Conservation (phyloP, 2,329 filamentous ascomycete genomes). For the Mycocentrospora acerina region DNA sequence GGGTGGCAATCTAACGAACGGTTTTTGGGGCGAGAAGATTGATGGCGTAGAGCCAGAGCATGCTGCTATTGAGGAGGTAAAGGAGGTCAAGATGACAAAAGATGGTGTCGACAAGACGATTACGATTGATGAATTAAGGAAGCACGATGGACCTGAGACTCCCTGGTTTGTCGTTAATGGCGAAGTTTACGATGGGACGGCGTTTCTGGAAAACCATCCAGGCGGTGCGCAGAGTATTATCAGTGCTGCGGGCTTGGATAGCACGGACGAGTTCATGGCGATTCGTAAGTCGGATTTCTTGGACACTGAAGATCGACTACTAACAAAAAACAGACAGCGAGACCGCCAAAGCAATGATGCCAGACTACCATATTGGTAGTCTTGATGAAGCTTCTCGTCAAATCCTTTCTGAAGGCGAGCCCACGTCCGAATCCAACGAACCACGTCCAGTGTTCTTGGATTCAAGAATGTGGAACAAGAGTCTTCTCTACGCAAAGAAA, state of each 20-base stretch:
- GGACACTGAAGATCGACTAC: conserved; percentile 3
- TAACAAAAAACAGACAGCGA: conserved; percentile 68
- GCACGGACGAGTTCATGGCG: conserved; percentile 84
- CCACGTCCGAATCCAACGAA: conserved; percentile 45
- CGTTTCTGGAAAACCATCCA: conserved; percentile 78
- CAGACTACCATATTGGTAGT: conserved; percentile 78
- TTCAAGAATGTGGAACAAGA: conserved; percentile 71
- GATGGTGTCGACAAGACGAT: conserved; percentile 65
- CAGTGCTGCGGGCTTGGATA: conserved; percentile 77
- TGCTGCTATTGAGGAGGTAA: conserved; percentile 52
- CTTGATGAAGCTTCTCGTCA: conserved; percentile 63
- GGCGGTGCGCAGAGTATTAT: conserved; percentile 84
- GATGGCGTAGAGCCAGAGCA: conserved; percentile 51
- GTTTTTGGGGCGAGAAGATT: conserved; percentile 78
- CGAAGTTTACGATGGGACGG: conserved; percentile 84
- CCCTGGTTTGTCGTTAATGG: conserved; percentile 90
- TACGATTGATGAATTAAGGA: conserved; percentile 68
- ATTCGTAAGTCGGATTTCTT: conserved; percentile 67
- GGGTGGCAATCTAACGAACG: conserved; percentile 78
- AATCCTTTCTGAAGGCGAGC: conserved; percentile 53
- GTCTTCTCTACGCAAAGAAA: conserved; percentile 68
- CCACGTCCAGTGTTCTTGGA: conserved; percentile 68
- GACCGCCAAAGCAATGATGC: conserved; percentile 90
- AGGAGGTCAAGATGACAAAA: conserved; percentile 77
- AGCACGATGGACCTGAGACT: conserved; percentile 63